These are phyloP conservation scores for Tremella yokohamensis DNA, from an alignment of 768 basidiomycete genomes.

Conservation along the genomic window DNA sequence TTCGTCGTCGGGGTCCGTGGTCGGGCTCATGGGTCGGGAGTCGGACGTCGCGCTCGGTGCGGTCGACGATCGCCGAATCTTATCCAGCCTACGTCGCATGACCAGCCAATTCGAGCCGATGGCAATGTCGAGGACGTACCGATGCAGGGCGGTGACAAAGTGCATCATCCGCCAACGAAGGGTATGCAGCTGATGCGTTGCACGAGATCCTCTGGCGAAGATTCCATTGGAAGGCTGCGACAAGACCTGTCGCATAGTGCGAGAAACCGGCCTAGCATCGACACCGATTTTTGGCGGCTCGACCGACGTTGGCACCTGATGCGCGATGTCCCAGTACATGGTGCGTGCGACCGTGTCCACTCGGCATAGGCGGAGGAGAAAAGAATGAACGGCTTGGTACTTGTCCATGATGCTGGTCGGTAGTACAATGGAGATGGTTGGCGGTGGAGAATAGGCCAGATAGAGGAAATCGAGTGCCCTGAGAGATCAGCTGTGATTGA, in stretches of 20 bases:
- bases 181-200: slow-evolving; percentile 59
- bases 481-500: slow-evolving; percentile 40
- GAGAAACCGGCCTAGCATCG: slow-evolving; percentile 3
- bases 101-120: slow-evolving; percentile 72
- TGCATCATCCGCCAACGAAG: slow-evolving; percentile 71
- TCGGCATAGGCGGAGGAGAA: slow-evolving; percentile 72
- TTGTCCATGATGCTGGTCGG: slow-evolving; percentile 70
- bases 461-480: slow-evolving; percentile 79
- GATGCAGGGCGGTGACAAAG: slow-evolving; percentile 65
- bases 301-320: slow-evolving; percentile 6
- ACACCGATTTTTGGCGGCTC: neutral
- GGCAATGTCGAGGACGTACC: slow-evolving; percentile 75
- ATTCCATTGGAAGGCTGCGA: neutral
- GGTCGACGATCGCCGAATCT: slow-evolving; percentile 11
- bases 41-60: neutral
- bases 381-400: slow-evolving; percentile 77
- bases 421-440: slow-evolving; percentile 69
- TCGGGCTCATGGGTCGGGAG: neutral
- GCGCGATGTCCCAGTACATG: slow-evolving; percentile 24
- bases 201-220: slow-evolving; percentile 61
- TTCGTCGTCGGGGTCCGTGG: slow-evolving; percentile 10
- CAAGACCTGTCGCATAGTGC: neutral
- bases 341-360: slow-evolving; percentile 55
- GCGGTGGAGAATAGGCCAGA: slow-evolving; percentile 83
- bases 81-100: slow-evolving; percentile 54